Evolutionary conservation across 2,329 filamentous ascomycete genomes (phyloP).

Genomic region (Colletotrichum shisoi): DNA sequence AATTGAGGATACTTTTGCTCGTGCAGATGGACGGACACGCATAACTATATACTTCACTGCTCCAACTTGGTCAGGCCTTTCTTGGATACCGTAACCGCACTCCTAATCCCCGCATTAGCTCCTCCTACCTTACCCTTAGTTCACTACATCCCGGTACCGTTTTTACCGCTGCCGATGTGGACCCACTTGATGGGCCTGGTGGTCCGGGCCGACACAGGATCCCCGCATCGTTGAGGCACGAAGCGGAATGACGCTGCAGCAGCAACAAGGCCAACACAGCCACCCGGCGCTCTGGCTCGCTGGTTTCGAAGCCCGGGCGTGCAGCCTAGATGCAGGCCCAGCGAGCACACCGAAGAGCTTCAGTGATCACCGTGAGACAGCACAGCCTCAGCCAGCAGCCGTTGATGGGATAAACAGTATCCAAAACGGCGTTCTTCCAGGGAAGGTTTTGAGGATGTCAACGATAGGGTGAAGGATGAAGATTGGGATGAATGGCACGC

Average conservation of each 20-base stretch:
- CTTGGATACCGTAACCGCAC: too few relatives aligned
- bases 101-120: too few relatives aligned
- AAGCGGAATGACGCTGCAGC: conserved; percentile 1
- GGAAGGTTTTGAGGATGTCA: neutral
- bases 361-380: conserved; percentile 17
- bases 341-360: conserved; percentile 4
- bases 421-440: too few relatives aligned
- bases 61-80: too few relatives aligned
- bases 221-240: neutral
- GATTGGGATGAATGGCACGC: neutral
- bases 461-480: neutral
- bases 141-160: neutral
- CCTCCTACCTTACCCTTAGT: too few relatives aligned
- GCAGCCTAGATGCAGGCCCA: neutral
- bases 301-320: conserved; percentile 7
- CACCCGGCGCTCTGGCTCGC: conserved; percentile 14
- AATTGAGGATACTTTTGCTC: too few relatives aligned
- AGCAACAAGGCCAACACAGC: conserved; percentile 1
- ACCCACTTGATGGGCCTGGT: conserved; percentile 1
- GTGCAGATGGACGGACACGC: too few relatives aligned
- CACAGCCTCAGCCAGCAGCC: conserved; percentile 15
- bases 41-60: too few relatives aligned
- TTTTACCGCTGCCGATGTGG: neutral
- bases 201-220: conserved; percentile 2
- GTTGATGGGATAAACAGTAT: neutral